Evolutionary conservation across 805 yeast species (phyloP).

Genomic region (Suhomyces prunicola): DNA sequence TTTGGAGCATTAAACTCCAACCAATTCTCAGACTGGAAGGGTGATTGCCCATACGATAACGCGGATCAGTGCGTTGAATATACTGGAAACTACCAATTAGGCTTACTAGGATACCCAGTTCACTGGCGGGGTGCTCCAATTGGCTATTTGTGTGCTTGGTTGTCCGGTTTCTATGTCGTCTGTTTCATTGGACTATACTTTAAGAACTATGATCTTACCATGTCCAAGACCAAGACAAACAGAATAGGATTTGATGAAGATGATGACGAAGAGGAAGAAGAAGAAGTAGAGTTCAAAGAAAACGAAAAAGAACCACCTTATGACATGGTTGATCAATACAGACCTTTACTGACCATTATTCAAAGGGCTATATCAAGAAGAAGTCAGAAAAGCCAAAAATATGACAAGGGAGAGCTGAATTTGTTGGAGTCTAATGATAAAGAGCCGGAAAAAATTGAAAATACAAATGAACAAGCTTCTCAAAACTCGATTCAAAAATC

Average conservation of each 20-base stretch:
- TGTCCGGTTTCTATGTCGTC: slow-evolving; percentile 16
- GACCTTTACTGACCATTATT: background rate
- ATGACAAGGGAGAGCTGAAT: background rate
- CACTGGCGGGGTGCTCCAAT: slow-evolving; percentile 22
- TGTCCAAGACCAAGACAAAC: slow-evolving; percentile 20
- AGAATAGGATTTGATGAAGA: slow-evolving; percentile 17
- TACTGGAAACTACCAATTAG: slow-evolving; percentile 20
- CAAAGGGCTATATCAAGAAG: background rate
- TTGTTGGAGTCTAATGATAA: background rate
- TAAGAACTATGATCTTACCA: slow-evolving; percentile 20
- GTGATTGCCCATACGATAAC: slow-evolving; percentile 47
- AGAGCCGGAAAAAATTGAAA: background rate
- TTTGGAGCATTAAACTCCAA: slow-evolving; percentile 67
- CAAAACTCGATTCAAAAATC: background rate
- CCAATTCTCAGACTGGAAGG: slow-evolving; percentile 59
- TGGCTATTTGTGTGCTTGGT: slow-evolving; percentile 19
- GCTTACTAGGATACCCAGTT: slow-evolving; percentile 19
- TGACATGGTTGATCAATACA: background rate
- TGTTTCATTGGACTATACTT: slow-evolving; percentile 13
- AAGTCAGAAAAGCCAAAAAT: background rate
- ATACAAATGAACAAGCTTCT: background rate
- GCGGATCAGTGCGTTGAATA: slow-evolving; percentile 16
- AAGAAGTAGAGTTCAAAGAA: slow-evolving; percentile 4
- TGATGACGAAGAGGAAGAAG: slow-evolving; percentile 7
- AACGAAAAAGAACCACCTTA: background rate